Conservation (phyloP, 495 filamentous ascomycete genomes). For the Penicillium goetzii region DNA sequence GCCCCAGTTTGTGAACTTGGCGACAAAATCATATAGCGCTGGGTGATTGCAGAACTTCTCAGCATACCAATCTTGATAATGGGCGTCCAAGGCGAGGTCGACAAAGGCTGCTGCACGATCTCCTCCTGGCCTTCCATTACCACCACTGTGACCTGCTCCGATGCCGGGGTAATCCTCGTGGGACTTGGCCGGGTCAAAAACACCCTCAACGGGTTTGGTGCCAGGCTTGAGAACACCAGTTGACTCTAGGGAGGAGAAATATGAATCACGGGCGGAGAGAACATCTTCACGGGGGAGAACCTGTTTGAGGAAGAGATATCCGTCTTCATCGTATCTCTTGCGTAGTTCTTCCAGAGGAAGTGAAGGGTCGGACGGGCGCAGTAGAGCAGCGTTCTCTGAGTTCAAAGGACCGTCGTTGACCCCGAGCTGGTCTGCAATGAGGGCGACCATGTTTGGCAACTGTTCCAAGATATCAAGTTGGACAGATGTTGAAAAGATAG, state of each 20-base stretch:
- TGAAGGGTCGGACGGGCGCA: slow-evolving; percentile 46
- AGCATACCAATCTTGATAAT: slow-evolving; percentile 60
- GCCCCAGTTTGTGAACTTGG: slow-evolving; percentile 58
- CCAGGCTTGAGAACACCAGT: slow-evolving; percentile 58
- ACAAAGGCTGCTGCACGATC: slow-evolving; percentile 52
- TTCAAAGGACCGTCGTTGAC: slow-evolving; percentile 60
- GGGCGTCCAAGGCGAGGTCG: slow-evolving; percentile 59
- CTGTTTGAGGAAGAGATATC: slow-evolving; percentile 64
- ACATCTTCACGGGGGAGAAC: slow-evolving; percentile 62
- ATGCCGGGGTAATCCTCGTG: slow-evolving; percentile 59
- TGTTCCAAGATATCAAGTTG: neutral
- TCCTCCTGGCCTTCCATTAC: slow-evolving; percentile 53
- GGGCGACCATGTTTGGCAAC: slow-evolving; percentile 32
- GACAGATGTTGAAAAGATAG: neutral
- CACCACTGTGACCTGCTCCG: slow-evolving; percentile 55
- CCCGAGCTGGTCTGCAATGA: slow-evolving; percentile 37
- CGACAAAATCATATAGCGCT: slow-evolving; percentile 53
- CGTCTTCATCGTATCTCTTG: slow-evolving; percentile 56
- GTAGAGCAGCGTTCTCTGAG: slow-evolving; percentile 47
- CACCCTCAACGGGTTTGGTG: slow-evolving; percentile 47
- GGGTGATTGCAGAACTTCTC: slow-evolving; percentile 61
- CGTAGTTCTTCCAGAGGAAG: slow-evolving; percentile 52
- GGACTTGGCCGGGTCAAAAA: slow-evolving; percentile 56
- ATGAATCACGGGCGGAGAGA: slow-evolving; percentile 55
- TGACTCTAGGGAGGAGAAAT: slow-evolving; percentile 59